Conservation (phyloP, 345 rosid species). For the Murraya koenigii region DNA sequence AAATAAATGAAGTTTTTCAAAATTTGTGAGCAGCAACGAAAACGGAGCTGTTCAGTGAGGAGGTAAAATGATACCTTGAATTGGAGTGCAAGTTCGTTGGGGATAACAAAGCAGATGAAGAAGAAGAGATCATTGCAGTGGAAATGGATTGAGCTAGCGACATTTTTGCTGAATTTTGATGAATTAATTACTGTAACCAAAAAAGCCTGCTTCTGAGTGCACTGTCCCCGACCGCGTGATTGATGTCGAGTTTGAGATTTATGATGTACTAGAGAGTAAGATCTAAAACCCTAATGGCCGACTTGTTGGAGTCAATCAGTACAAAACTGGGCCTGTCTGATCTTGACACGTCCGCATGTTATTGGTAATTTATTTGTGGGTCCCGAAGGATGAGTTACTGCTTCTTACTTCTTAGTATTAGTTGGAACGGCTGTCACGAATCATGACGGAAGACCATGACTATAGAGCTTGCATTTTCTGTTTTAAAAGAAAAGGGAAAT, state of each 20-base stretch:
- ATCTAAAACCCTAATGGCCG: not conserved
- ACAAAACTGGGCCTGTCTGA: not conserved
- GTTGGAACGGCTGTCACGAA: no score
- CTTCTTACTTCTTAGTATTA: no score
- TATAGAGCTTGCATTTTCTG: no score
- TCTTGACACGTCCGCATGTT: not conserved
- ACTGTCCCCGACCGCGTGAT: not conserved
- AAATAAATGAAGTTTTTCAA: not conserved
- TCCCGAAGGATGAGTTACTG: not conserved
- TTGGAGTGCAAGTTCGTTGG: conserved; percentile 18
- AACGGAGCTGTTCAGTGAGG: not conserved
- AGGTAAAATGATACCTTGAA: conserved; percentile 26
- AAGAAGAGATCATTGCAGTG: conserved; percentile 39
- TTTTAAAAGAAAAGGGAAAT: no score
- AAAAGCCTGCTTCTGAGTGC: not conserved
- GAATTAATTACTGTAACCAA: not conserved
- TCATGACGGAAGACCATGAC: not conserved
- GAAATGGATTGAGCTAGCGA: conserved; percentile 31
- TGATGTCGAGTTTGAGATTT: not conserved
- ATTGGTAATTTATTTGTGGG: not conserved
- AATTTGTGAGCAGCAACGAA: not conserved
- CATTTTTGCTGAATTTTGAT: conserved; percentile 20
- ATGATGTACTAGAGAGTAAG: not conserved
- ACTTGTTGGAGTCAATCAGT: not conserved
- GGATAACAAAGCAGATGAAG: conserved; percentile 42